phyloP scores from a whole-genome alignment of 2,329 filamentous ascomycete species.

The Nemania sp. region DNA sequence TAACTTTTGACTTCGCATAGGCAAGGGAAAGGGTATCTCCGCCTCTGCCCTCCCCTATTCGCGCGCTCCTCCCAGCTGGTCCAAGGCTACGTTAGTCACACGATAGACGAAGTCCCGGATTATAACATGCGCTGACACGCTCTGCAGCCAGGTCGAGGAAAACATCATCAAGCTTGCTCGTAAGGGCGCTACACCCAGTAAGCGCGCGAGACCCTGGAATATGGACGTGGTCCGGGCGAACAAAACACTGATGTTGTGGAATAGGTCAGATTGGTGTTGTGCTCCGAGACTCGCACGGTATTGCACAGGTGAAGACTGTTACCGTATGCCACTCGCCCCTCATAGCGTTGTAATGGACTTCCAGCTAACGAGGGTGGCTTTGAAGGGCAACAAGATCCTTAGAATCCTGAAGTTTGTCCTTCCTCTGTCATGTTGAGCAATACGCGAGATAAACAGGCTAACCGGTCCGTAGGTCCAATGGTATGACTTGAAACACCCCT shows the following conservation, averaged over 20 bases:
- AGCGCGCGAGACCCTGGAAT: not conserved
- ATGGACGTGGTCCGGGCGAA: not conserved
- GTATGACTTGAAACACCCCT: slow-evolving; percentile 67
- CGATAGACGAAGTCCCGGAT: not conserved
- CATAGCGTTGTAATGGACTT: not conserved
- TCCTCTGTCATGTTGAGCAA: not conserved
- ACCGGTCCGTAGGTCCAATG: slow-evolving; percentile 52
- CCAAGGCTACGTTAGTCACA: slow-evolving; percentile 77
- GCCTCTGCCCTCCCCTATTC: slow-evolving; percentile 96
- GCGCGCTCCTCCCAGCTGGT: slow-evolving; percentile 87
- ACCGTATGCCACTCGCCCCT: slow-evolving; percentile 49
- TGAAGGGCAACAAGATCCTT: slow-evolving; percentile 93
- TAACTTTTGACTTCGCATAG: slow-evolving; percentile 17
- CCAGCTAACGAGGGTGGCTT: slow-evolving; percentile 42
- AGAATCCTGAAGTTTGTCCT: slow-evolving; percentile 86
- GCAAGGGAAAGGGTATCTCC: slow-evolving; percentile 90
- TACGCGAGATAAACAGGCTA: not conserved
- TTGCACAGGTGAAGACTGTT: slow-evolving; percentile 97
- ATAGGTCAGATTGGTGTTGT: slow-evolving; percentile 70
- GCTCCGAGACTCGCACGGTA: slow-evolving; percentile 95
- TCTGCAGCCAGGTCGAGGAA: slow-evolving; percentile 77
- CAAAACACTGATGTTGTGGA: not conserved
- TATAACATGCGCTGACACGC: slow-evolving; percentile 1
- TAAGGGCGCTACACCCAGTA: slow-evolving; percentile 80
- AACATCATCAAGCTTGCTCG: slow-evolving; percentile 99